Evolutionary conservation across 345 rosid species (phyloP), one percentile per base, ranked within the genome.

Genomic region (Brassica rapa): DNA sequence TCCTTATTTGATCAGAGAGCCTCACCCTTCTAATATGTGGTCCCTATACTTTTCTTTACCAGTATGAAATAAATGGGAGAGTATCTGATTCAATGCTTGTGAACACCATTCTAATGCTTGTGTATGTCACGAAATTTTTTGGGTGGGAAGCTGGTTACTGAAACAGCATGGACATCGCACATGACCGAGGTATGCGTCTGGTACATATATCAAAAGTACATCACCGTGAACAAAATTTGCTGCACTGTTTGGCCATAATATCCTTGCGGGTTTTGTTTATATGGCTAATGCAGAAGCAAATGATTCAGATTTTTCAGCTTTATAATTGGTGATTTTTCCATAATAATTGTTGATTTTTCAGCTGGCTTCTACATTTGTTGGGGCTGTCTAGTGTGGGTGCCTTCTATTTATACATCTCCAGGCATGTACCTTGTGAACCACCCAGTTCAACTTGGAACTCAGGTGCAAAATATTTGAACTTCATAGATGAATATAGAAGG

Each of bases 341-440:
- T 72, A 35, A 49, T 64, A 4, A 70, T 71, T 63, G 60, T 6
- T 68, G 61, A 37, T 66, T 70, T 73, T 78, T 73, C 96, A 95
- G 99, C 99, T 85, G 99, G 99, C 27, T 95, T 95, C 83, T 95
- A 95, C 63, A 95, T 95, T 15, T 93, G 99, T 16, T 95, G 99
- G 99, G 99, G 99, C 63, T 95, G 97, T 88, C 86, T 95, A 84
- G 99, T 95, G 63, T 95, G 98, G 99, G 97, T 95, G 80, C 99
- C 99, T 68, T 95, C 96, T 53, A 72, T 95, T 7, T 95, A 95
- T 83, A 93, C 99, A 43, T 95, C 99, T 76, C 98, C 99, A 33
- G 97, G 97, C 85, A 83, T 95, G 98, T 95, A 95, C 89, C 91
- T 95, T n/a, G 98, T 91, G 72, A 93, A 93, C 83, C 99, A 95